Conservation (phyloP, 2,329 filamentous ascomycete species). For the Blastomyces parvus region DNA sequence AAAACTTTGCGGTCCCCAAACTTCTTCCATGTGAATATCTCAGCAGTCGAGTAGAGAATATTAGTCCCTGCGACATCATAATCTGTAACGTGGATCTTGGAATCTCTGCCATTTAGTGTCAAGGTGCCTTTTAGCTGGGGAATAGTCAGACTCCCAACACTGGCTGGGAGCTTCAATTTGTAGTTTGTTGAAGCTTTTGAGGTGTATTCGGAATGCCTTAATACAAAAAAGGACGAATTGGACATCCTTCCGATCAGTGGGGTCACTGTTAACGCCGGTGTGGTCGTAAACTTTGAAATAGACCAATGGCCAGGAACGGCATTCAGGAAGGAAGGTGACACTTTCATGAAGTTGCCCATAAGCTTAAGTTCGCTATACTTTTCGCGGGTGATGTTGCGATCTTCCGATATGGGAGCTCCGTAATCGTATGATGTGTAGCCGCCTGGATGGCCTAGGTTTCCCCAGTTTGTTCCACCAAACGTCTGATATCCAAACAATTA, state of each 20-base stretch:
- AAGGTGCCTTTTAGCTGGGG: constrained; percentile 34
- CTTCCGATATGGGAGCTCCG: constrained; percentile 57
- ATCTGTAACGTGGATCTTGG: constrained; percentile 37
- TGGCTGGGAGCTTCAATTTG: constrained; percentile 48
- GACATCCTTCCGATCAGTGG: constrained; percentile 49
- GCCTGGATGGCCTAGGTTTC: constrained; percentile 61
- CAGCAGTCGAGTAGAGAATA: constrained; percentile 37
- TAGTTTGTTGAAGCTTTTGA: constrained; percentile 50
- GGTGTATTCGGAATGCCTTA: constrained; percentile 58
- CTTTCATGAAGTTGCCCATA: constrained; percentile 63
- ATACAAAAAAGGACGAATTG: constrained; percentile 53
- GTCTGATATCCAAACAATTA: constrained; percentile 33
- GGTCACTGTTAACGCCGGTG: constrained; percentile 46
- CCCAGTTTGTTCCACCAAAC: constrained; percentile 76
- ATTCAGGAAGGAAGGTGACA: constrained; percentile 59
- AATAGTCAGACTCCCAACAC: constrained; percentile 31
- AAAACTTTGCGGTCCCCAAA: constrained; percentile 47
- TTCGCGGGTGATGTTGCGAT: constrained; percentile 57
- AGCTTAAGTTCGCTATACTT: constrained; percentile 76
- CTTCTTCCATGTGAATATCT: constrained; percentile 46
- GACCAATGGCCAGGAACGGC: constrained; percentile 44
- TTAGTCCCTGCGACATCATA: constrained; percentile 34
- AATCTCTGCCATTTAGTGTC: constrained; percentile 35
- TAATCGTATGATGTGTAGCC: constrained; percentile 56
- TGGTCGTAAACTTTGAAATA: constrained; percentile 43